These are phyloP conservation scores for Emmonsia crescens DNA, from an alignment of 2,329 filamentous ascomycete species.

Conservation along the genomic window DNA sequence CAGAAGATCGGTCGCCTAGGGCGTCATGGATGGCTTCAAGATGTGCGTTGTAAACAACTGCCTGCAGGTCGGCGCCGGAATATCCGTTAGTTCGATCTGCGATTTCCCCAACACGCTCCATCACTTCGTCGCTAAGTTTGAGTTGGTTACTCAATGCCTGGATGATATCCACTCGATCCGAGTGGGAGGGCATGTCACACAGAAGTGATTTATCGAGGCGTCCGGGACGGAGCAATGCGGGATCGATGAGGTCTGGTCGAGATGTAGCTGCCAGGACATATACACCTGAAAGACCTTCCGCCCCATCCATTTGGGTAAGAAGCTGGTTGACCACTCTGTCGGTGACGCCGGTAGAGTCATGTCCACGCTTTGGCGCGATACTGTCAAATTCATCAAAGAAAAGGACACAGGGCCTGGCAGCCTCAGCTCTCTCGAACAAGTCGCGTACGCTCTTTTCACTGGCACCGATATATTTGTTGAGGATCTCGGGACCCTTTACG, in stretches of 20 bases:
- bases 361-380: conserved; percentile 91
- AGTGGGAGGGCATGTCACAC: conserved; percentile 71
- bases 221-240: conserved; percentile 80
- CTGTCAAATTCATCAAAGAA: conserved; percentile 99
- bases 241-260: conserved; percentile 88
- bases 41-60: conserved; percentile 90
- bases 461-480: conserved; percentile 98
- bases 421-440: conserved; percentile 76
- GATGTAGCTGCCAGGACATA: conserved; percentile 94
- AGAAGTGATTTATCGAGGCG: conserved; percentile 87
- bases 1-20: conserved; percentile 47
- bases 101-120: conserved; percentile 57
- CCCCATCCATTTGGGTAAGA: conserved; percentile 96
- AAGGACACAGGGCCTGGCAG: conserved; percentile 82
- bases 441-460: conserved; percentile 94
- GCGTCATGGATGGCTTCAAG: conserved; percentile 94
- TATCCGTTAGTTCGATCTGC: conserved; percentile 76
- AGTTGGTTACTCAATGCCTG: conserved; percentile 73
- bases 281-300: conserved; percentile 85
- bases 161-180: conserved; percentile 83
- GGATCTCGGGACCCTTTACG: conserved; percentile 93
- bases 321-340: conserved; percentile 97
- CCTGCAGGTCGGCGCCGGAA: conserved; percentile 88
- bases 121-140: conserved; percentile 57
- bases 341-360: conserved; percentile 96